These are phyloP conservation scores for Babesia ovis DNA, from an alignment of 169 alveolate species.

Conservation along the genomic window DNA sequence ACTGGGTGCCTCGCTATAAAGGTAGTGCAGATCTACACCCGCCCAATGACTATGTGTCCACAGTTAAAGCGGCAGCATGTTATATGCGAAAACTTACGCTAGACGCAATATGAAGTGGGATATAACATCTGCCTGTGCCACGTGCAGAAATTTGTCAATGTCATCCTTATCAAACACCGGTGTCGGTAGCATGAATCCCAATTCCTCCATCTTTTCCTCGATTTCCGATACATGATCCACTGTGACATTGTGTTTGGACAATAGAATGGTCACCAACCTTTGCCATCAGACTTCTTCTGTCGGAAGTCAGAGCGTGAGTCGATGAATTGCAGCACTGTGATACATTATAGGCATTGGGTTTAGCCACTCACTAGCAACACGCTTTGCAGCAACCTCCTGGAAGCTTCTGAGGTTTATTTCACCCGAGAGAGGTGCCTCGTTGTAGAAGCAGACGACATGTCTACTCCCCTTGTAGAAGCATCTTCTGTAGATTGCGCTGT, in stretches of 20 bases:
- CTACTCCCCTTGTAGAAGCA: constrained; percentile 68
- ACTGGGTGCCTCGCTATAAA: constrained; percentile 1
- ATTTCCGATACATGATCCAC: constrained; percentile 49
- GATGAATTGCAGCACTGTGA: constrained; percentile 60
- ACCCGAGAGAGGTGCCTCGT: constrained; percentile 76
- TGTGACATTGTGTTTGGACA: neutral
- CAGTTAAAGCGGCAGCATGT: too few species aligned
- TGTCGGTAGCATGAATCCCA: constrained; percentile 73
- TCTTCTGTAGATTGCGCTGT: constrained; percentile 32
- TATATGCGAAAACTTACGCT: constrained; percentile 67
- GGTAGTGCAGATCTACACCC: neutral
- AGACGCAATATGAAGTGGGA: constrained; percentile 77
- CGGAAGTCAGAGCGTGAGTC: constrained; percentile 46
- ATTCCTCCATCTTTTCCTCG: constrained; percentile 69
- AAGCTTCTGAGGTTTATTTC: constrained; percentile 74
- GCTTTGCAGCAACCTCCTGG: constrained; percentile 80
- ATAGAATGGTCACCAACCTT: constrained; percentile 8
- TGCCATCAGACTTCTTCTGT: constrained; percentile 15
- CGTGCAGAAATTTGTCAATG: constrained; percentile 62
- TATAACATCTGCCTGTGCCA: constrained; percentile 75
- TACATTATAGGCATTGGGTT: neutral
- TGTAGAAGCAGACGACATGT: constrained; percentile 68
- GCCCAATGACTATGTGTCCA: neutral
- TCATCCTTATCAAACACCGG: constrained; percentile 68
- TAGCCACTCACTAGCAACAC: constrained; percentile 67